A percentile compares a stretch with the other conserved stretches of the same genome.
phyloP scores from a whole-genome alignment of 1,284 basidiomycete genomes.

The Ustilago tritici region DNA sequence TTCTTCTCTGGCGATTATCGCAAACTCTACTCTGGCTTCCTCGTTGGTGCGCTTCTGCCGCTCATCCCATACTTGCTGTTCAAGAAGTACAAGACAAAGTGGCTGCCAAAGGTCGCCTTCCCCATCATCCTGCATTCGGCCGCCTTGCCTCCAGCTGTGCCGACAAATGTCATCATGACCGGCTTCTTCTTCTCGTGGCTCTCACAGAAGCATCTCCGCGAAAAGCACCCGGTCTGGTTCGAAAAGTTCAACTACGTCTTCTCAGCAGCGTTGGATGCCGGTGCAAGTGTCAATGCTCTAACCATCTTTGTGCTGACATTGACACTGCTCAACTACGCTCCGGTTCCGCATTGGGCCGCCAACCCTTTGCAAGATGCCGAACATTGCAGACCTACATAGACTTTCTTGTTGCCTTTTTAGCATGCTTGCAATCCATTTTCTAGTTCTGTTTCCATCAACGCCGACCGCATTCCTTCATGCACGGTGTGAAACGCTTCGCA shows the following conservation, averaged over 20 bases:
- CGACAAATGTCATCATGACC: conserved; percentile 72
- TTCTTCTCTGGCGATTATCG: conserved; percentile 73
- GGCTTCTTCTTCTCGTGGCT: conserved; percentile 70
- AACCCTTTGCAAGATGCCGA: conserved; percentile 53
- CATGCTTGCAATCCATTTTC: neutral
- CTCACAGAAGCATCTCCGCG: conserved; percentile 70
- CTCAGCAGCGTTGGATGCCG: conserved; percentile 72
- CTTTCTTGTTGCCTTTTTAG: neutral
- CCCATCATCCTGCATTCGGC: conserved; percentile 73
- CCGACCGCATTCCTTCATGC: neutral
- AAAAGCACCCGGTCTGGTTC: conserved; percentile 66
- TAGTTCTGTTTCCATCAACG: neutral
- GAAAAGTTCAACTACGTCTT: conserved; percentile 66
- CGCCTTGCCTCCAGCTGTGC: conserved; percentile 66
- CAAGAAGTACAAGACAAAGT: conserved; percentile 65
- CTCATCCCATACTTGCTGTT: conserved; percentile 71
- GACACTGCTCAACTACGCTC: conserved; percentile 58
- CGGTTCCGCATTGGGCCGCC: conserved; percentile 54
- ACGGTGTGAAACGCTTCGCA: neutral
- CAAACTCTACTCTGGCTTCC: conserved; percentile 70
- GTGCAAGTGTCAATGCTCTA: conserved; percentile 71
- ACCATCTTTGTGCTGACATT: conserved; percentile 70
- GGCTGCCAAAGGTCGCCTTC: conserved; percentile 70
- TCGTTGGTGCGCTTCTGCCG: conserved; percentile 71
- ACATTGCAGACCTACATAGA: conserved; percentile 40